phyloP scores from a whole-genome alignment of 1,139 yeast species.

The Pichia terricola region DNA sequence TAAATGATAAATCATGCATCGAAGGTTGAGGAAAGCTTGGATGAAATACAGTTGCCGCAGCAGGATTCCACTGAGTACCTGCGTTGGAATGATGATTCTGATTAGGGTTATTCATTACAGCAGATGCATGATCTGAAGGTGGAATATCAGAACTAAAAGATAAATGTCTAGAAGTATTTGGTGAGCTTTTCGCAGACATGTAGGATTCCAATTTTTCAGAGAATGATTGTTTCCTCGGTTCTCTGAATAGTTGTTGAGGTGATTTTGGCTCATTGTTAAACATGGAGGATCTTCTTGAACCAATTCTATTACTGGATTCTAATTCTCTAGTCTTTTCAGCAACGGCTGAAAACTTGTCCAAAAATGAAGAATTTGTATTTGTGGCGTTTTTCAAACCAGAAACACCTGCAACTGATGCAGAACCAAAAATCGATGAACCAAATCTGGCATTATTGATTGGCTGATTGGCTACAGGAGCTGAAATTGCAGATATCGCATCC shows the following conservation, averaged over 20 bases:
- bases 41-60: conserved; percentile 49
- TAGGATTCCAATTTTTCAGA: conserved; percentile 58
- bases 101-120: conserved; percentile 9
- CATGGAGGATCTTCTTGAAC: conserved; percentile 42
- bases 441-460: conserved; percentile 9
- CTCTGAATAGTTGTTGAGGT: conserved; percentile 22
- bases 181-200: conserved; percentile 29
- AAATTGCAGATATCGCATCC: conserved; percentile 26
- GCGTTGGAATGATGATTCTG: conserved; percentile 3
- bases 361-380: conserved; percentile 31
- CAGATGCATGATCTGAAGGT: conserved; percentile 26
- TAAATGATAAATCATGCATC: conserved; percentile 10
- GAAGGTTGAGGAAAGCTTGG: conserved; percentile 25
- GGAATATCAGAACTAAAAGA: conserved; percentile 21
- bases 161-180: conserved; percentile 19
- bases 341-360: conserved; percentile 62
- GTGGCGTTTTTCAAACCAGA: conserved; percentile 14
- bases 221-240: conserved; percentile 42
- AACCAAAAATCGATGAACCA: conserved; percentile 33
- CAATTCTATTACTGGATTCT: conserved; percentile 28
- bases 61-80: conserved; percentile 57
- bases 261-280: conserved; percentile 25
- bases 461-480: conserved; percentile 19
- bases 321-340: conserved; percentile 76
- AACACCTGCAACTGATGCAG: conserved; percentile 54